phyloP scores from a whole-genome alignment of 2,329 filamentous ascomycete species.

The Claviceps africana region DNA sequence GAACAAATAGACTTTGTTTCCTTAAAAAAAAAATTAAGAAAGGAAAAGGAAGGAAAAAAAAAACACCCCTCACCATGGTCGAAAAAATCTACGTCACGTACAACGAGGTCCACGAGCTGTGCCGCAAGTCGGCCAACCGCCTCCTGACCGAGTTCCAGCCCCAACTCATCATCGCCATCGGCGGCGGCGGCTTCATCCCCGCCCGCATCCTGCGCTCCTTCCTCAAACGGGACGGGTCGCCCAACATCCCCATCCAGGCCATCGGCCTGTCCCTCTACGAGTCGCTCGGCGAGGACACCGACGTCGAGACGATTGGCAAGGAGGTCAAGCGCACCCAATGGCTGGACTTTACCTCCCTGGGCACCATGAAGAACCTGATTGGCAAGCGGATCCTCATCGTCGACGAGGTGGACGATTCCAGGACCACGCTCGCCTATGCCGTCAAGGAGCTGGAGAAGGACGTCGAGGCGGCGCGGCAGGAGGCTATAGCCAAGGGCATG shows the following conservation, averaged over 20 bases:
- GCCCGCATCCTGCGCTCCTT: slow-evolving; percentile 95
- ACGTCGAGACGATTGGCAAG: slow-evolving; percentile 64
- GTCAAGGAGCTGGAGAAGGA: slow-evolving; percentile 92
- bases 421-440: slow-evolving; percentile 87
- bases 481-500: slow-evolving; percentile 59
- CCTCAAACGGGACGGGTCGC: slow-evolving; percentile 71
- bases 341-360: slow-evolving; percentile 75
- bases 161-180: slow-evolving; percentile 96
- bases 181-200: slow-evolving; percentile 91
- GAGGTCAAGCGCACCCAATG: slow-evolving; percentile 97
- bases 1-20: not conserved
- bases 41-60: not conserved
- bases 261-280: slow-evolving; percentile 98
- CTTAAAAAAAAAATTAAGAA: not conserved
- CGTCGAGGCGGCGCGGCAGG: slow-evolving; percentile 59
- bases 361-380: slow-evolving; percentile 75
- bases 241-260: slow-evolving; percentile 98
- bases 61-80: slow-evolving; percentile 45
- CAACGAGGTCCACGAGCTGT: slow-evolving; percentile 95
- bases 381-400: slow-evolving; percentile 88
- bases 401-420: slow-evolving; percentile 90
- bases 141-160: slow-evolving; percentile 81
- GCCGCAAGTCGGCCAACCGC: slow-evolving; percentile 66
- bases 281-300: slow-evolving; percentile 45
- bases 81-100: slow-evolving; percentile 85